Base-by-base conservation (phyloP, 805 yeast species). In the Yarrowia divulgata region DNA sequence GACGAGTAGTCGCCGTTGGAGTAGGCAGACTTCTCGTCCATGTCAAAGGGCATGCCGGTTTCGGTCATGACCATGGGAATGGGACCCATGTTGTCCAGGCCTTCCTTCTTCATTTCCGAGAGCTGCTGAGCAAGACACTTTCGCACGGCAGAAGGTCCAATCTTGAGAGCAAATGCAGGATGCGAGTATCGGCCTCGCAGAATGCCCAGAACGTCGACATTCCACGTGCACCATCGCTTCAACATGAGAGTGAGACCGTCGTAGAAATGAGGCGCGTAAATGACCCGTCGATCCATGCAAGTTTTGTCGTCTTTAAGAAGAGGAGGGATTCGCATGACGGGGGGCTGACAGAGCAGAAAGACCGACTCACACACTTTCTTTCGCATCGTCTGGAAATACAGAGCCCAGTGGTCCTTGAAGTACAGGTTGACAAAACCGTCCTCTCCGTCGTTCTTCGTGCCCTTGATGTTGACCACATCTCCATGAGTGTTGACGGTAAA, bases 1-100 rank as follows among this genome's bases (percentile, higher is more conserved):
- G 91, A 82, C 5, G 82, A 76, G 75, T 86, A 93, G 70, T 86
- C 85, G 0, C 91, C 90, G 70, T 81, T 82, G 1, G 77, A 75
- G 73, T 85, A 92, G 0, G 97, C 90, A 68, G 79, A 81, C 75
- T 90, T 90, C 70, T 85, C 83, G 76, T 93, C 93, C 97, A 93
- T 90, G 77, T 93, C 97, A 78, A 89, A 91, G 3, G 98, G 98
- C 89, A 93, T 90, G 6, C 98, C 98, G 10, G 93, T 91, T 77
- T 93, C 98, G 0, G 96, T 86, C 82, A 93, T 87, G 45, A 93
- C 79, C 5, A 89, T 84, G 0, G 97, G 97, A 13, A 91, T 81
- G 1, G 73, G 70, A 1, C 97, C 97, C 62, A 92, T 77, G 46
- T 82, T 76, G 8, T 81, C 81, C 18, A 79, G 75, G 7, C 90